Conservation (phyloP, 1,284 basidiomycete species). For the Apiotrichum montevideense region DNA sequence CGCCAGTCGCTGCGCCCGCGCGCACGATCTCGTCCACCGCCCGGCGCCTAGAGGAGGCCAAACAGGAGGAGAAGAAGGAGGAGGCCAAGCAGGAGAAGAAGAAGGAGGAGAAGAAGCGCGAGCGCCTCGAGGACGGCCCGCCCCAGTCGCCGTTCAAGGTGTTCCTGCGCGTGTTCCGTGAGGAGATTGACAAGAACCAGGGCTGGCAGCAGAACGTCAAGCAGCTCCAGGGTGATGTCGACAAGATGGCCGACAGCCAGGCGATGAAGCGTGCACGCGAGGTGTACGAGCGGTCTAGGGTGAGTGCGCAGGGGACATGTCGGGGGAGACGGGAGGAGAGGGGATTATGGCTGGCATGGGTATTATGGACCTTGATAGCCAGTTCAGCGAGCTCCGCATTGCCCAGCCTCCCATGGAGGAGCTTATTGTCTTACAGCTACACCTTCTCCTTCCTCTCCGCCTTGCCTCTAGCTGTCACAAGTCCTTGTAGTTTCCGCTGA, state of each 20-base stretch:
- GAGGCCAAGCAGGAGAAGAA: slow-evolving; percentile 11
- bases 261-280: slow-evolving; percentile 88
- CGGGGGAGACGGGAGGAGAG: background rate
- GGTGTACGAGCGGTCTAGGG: slow-evolving; percentile 87
- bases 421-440: background rate
- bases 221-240: slow-evolving; percentile 93
- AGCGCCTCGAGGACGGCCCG: slow-evolving; percentile 35
- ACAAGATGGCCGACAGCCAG: slow-evolving; percentile 93
- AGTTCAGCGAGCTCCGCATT: too few species aligned
- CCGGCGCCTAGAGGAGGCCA: slow-evolving; percentile 3
- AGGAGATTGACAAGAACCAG: slow-evolving; percentile 87
- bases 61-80: slow-evolving; percentile 1
- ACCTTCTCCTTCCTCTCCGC: background rate
- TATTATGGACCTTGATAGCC: too few species aligned
- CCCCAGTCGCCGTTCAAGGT: slow-evolving; percentile 92
- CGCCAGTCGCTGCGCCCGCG: background rate
- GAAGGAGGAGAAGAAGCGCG: slow-evolving; percentile 14
- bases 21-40: slow-evolving; percentile 1
- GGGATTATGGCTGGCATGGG: too few species aligned
- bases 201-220: slow-evolving; percentile 95
- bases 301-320: slow-evolving; percentile 48
- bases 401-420: too few species aligned
- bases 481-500: background rate
- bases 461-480: too few species aligned
- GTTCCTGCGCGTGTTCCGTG: slow-evolving; percentile 87